Evolutionary conservation across 2,329 filamentous ascomycete genomes (phyloP), one percentile per base, ranked within the genome.

Genomic region (Exophiala oligosperma): DNA sequence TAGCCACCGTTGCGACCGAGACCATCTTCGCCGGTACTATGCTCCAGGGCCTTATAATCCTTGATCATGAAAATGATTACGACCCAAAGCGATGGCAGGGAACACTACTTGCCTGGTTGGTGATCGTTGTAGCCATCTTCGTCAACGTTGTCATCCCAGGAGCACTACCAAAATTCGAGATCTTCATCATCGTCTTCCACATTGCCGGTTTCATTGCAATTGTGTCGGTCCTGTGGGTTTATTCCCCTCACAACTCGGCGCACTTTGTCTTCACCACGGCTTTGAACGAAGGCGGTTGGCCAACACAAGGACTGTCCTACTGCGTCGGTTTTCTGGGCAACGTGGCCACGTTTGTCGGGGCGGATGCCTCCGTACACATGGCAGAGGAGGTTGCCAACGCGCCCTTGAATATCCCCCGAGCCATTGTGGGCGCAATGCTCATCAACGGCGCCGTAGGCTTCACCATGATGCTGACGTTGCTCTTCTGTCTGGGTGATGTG

Each of bases 141-240:
- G 67, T 79, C 57, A 78, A 77, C 40, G 70, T 74, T 8, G 65
- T 71, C 4, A 69, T 77, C 47, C 78, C 77, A 29, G 75, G 74
- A 2, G 54, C 70, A 63, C 64, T 77, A 60, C 64, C 75, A 32
- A 72, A 71, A n/a, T 68, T 78, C 7, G 76, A 78, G 57, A 74
- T 74, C 8, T 68, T 73, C 54, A 73, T 75, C 26, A 65, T 78
- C n/a, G 67, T 77, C 14, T 54, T 77, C 23, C 75, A 78, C 52
- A 69, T 79, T n/a, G 66, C 78, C 1, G 76, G 78, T 1, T 79
- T 82, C 65, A 76, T 80, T 52, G 74, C 71, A 11, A 69, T 78
- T 5, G 61, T 77, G 8, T 69, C 74, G 0, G 71, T 74, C 1
- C 64, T 78, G 2, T 70, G 66, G 55, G 66, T 67, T 4, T 70